Conservation (phyloP, 768 basidiomycete species). For the Russula sp. region DNA sequence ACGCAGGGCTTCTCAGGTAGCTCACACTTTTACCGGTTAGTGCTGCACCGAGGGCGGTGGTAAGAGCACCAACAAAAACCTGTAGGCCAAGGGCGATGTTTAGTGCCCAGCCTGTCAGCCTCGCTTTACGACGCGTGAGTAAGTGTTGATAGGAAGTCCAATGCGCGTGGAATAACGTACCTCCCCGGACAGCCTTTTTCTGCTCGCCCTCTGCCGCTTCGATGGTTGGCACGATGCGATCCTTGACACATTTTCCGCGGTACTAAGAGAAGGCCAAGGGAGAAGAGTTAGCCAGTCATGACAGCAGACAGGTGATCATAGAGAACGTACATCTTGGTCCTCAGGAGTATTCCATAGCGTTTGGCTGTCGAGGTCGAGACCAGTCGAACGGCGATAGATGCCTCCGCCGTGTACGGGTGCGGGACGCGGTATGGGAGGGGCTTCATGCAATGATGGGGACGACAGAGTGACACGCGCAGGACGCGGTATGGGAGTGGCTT, state of each 20-base stretch:
- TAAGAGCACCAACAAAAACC: constrained; percentile 27
- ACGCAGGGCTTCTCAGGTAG: background rate
- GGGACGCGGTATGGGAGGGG: too few relatives aligned
- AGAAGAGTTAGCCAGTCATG: background rate
- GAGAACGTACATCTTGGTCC: background rate
- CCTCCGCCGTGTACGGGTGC: background rate
- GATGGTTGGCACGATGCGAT: constrained; percentile 7
- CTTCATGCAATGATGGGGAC: too few relatives aligned
- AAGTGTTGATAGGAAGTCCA: background rate
- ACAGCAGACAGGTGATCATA: background rate
- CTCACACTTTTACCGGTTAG: constrained; percentile 21
- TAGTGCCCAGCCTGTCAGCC: constrained; percentile 12
- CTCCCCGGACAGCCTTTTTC: background rate
- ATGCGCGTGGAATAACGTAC: background rate
- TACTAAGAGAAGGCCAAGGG: background rate
- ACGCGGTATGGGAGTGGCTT: background rate
- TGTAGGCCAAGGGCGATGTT: constrained; percentile 27
- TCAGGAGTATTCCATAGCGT: background rate
- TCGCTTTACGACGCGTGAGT: constrained; percentile 10
- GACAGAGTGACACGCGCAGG: too few relatives aligned
- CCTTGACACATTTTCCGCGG: background rate
- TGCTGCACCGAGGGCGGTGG: constrained; percentile 25
- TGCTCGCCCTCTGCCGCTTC: background rate
- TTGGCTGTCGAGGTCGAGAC: background rate
- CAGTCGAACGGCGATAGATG: background rate